Percentiles rank a stretch among this genome's conserved stretches.
phyloP scores from a whole-genome alignment of 2,329 filamentous ascomycete genomes.

The Fusarium sp. region DNA sequence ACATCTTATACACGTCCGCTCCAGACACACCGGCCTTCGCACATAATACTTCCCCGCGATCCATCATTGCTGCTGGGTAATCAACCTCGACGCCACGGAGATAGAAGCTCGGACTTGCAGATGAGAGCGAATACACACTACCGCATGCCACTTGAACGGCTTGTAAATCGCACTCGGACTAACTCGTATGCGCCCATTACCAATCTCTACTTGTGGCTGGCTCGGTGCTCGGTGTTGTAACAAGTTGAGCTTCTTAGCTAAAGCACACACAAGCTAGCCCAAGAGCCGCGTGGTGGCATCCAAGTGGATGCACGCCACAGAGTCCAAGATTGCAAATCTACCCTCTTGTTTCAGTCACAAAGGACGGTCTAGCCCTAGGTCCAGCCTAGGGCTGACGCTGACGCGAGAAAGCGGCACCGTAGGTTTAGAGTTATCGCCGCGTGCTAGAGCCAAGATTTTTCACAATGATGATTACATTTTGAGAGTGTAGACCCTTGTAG shows the following conservation, averaged over 20 bases:
- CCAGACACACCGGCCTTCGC: neutral
- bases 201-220: constrained; percentile 26
- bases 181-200: constrained; percentile 36
- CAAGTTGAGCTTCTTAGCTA: neutral
- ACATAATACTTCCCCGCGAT: neutral
- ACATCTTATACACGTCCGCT: constrained; percentile 33
- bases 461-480: neutral
- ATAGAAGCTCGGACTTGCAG: neutral
- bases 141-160: neutral
- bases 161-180: constrained; percentile 28
- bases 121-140: neutral
- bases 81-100: constrained; percentile 1
- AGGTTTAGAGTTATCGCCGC: constrained; percentile 42
- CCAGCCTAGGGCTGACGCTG: constrained; percentile 43
- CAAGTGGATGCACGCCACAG: neutral
- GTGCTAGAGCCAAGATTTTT: constrained; percentile 1
- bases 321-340: neutral
- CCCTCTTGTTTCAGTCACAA: neutral
- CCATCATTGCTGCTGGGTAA: constrained; percentile 14
- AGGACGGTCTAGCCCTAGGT: constrained; percentile 30
- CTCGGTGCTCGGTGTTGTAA: constrained; percentile 24
- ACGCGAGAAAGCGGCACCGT: constrained; percentile 14
- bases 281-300: constrained; percentile 1
- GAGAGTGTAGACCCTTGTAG: neutral
- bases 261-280: neutral